A percentile compares a stretch with the other conserved stretches of the same genome.
phyloP scores from a whole-genome alignment of 2,329 filamentous ascomycete species.

The Kalmusia sp. region DNA sequence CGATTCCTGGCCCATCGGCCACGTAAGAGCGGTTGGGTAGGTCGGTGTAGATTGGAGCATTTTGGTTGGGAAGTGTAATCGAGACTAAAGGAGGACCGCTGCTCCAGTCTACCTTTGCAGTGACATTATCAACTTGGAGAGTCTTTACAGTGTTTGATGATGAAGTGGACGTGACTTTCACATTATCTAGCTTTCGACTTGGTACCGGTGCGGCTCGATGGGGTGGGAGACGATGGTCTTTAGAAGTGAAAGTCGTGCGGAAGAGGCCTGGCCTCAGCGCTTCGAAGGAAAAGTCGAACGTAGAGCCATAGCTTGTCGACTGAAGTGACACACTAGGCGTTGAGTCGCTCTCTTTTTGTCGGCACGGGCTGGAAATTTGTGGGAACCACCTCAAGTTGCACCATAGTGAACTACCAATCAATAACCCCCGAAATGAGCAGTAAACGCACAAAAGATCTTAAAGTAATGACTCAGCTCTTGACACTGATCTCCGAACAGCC shows the following conservation, averaged over 20 bases:
- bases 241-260: slow-evolving; percentile 70
- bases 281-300: slow-evolving; percentile 68
- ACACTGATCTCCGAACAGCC: not conserved
- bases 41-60: slow-evolving; percentile 67
- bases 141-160: slow-evolving; percentile 46
- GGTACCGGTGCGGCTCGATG: slow-evolving; percentile 66
- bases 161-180: slow-evolving; percentile 38
- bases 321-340: not conserved
- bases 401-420: slow-evolving; percentile 1
- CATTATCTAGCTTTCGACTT: slow-evolving; percentile 41
- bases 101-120: slow-evolving; percentile 66
- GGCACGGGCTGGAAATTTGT: not conserved
- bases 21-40: slow-evolving; percentile 71
- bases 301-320: slow-evolving; percentile 23
- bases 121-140: slow-evolving; percentile 58
- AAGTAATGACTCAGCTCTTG: not conserved
- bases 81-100: slow-evolving; percentile 63
- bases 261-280: slow-evolving; percentile 69
- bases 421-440: not conserved
- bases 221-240: slow-evolving; percentile 68
- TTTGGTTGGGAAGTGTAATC: slow-evolving; percentile 58
- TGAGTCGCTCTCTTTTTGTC: not conserved
- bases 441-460: not conserved
- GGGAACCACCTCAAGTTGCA: slow-evolving; percentile 3
- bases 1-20: slow-evolving; percentile 66